Conservation (phyloP, 768 basidiomycete genomes). For the Tulasnella sp. region DNA sequence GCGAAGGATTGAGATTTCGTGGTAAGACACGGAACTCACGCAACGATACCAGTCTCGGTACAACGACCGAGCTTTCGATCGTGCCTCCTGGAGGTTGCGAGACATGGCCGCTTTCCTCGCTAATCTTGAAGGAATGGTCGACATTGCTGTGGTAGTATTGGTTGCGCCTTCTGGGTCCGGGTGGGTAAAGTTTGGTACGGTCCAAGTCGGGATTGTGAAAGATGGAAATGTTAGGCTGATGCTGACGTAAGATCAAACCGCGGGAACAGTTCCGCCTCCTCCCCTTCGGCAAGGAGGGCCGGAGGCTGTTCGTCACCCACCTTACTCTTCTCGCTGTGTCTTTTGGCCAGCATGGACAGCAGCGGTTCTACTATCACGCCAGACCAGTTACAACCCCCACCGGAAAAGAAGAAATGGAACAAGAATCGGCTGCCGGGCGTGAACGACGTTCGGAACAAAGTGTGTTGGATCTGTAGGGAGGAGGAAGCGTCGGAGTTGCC, state of each 20-base stretch:
- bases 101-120: constrained; percentile 67
- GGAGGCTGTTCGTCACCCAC: background rate
- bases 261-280: background rate
- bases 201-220: constrained; percentile 6
- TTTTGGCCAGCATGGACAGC: background rate
- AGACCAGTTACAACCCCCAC: background rate
- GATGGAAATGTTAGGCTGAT: background rate
- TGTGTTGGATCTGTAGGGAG: constrained; percentile 25
- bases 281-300: background rate
- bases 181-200: background rate
- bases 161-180: background rate
- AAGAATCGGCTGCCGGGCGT: background rate
- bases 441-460: constrained; percentile 22
- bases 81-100: constrained; percentile 53
- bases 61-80: constrained; percentile 63
- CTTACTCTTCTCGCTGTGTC: background rate
- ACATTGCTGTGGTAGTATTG: constrained; percentile 45
- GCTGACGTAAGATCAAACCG: background rate
- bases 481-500: constrained; percentile 12
- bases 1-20: background rate
- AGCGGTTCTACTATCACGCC: background rate
- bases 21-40: constrained; percentile 47
- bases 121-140: constrained; percentile 86
- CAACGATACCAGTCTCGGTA: constrained; percentile 94
- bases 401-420: background rate